Conservation (phyloP, 345 rosid genomes). For the Citrus unshiu region DNA sequence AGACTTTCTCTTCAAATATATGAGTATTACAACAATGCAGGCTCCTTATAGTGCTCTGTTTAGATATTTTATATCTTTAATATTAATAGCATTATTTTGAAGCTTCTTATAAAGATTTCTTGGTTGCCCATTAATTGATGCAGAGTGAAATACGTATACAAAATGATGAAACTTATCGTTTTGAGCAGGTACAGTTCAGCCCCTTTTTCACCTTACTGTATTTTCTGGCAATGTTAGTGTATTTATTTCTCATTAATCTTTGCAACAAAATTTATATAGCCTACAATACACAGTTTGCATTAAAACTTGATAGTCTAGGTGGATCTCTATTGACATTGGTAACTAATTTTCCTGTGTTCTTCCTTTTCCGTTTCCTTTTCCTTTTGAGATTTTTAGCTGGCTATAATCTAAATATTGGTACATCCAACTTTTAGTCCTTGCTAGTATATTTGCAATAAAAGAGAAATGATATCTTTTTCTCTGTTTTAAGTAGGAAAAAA, state of each 20-base stretch:
- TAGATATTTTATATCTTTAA: neutral
- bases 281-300: neutral
- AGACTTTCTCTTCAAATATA: neutral
- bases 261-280: neutral
- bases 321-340: neutral
- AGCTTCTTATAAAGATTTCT: neutral
- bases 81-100: neutral
- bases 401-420: neutral
- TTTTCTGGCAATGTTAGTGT: neutral
- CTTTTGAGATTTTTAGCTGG: neutral
- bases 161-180: conserved; percentile 70
- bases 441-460: neutral
- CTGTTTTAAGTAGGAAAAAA: neutral
- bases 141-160: conserved; percentile 86
- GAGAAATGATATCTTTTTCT: neutral
- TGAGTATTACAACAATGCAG: neutral
- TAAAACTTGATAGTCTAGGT: neutral
- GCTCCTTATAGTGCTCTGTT: neutral
- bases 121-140: conserved; percentile 20
- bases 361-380: neutral
- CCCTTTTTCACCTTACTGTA: neutral
- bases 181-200: conserved; percentile 67
- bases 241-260: neutral
- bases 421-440: neutral
- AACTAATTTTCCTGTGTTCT: neutral